Evolutionary conservation across 2,329 filamentous ascomycete species (phyloP).

Genomic region (Pseudogymnoascus sp.): DNA sequence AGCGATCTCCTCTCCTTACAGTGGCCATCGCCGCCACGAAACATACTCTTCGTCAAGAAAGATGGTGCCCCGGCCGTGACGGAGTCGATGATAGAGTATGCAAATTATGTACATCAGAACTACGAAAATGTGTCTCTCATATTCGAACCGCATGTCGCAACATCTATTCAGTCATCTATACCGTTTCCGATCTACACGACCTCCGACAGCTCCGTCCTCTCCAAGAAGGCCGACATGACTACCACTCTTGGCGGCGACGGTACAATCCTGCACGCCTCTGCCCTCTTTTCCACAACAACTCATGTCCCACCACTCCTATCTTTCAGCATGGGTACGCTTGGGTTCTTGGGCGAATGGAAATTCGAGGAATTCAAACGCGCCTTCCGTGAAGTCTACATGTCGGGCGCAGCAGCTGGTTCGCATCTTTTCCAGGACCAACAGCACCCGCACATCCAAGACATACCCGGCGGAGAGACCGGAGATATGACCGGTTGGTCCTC

Average conservation of each 20-base stretch:
- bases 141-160: conserved; percentile 70
- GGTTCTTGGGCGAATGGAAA: conserved; percentile 94
- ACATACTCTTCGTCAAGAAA: conserved; percentile 64
- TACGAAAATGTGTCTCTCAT: conserved; percentile 78
- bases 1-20: conserved; percentile 57
- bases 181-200: conserved; percentile 65
- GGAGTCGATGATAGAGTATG: conserved; percentile 31
- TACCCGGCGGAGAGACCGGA: conserved; percentile 16
- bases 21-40: conserved; percentile 62
- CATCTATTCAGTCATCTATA: conserved; percentile 61
- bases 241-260: conserved; percentile 90
- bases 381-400: conserved; percentile 89
- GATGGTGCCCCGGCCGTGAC: conserved; percentile 41
- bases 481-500: conserved; percentile 58
- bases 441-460: conserved; percentile 23
- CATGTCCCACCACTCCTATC: conserved; percentile 85
- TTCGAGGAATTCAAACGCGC: conserved; percentile 88
- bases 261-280: conserved; percentile 79
- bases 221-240: conserved; percentile 78
- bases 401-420: conserved; percentile 43
- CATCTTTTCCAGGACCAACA: conserved; percentile 26
- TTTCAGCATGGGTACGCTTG: conserved; percentile 94
- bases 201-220: conserved; percentile 41
- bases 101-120: conserved; percentile 55
- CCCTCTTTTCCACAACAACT: conserved; percentile 72